phyloP scores from a whole-genome alignment of 2,329 filamentous ascomycete genomes.

The Penicillium sp. region DNA sequence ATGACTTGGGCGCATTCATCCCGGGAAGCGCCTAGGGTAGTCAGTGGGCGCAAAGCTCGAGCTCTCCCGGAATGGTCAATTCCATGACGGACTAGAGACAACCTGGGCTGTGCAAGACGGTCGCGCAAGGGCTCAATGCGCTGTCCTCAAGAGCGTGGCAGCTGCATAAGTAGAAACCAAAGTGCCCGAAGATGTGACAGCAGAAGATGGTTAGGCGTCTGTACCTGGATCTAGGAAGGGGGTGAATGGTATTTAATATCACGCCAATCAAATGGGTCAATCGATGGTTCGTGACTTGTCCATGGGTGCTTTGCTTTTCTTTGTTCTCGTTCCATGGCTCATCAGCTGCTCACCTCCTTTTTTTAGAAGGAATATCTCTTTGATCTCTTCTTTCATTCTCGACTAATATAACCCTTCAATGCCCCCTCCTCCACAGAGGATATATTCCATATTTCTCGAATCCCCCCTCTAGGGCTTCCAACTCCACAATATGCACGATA shows the following conservation, averaged over 20 bases:
- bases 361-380: not conserved
- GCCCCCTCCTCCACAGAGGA: too few species aligned
- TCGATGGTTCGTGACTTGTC: slow-evolving; percentile 15
- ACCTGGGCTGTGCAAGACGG: slow-evolving; percentile 2
- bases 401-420: not conserved
- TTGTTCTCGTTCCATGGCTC: slow-evolving; percentile 10
- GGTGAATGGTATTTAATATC: not conserved
- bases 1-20: slow-evolving; percentile 18
- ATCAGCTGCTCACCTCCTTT: not conserved
- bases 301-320: slow-evolving; percentile 10
- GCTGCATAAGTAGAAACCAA: slow-evolving; percentile 29
- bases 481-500: slow-evolving; percentile 1
- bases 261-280: not conserved
- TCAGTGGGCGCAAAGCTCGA: slow-evolving; percentile 11
- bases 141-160: slow-evolving; percentile 36
- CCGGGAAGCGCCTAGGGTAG: slow-evolving; percentile 15
- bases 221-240: slow-evolving; percentile 26
- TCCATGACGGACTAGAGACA: slow-evolving; percentile 10
- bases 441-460: not conserved
- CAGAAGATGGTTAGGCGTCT: slow-evolving; percentile 25
- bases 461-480: not conserved
- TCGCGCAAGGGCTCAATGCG: slow-evolving; percentile 27
- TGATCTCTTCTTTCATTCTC: not conserved
- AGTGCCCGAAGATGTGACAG: slow-evolving; percentile 33
- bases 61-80: slow-evolving; percentile 14